Conservation (phyloP, 129 eudicot species). For the Arctium lappa region DNA sequence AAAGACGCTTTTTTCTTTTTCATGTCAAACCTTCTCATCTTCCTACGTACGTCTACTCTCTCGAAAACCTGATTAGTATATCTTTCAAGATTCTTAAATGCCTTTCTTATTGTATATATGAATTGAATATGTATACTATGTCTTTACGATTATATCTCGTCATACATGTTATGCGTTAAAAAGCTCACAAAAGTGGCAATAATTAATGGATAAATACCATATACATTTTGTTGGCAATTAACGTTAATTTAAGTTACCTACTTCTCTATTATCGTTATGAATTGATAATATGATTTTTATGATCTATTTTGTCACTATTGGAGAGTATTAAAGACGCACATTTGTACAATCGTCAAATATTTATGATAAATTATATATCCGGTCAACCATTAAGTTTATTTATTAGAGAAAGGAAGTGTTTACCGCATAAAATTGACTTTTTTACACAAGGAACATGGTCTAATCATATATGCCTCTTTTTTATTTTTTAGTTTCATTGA, state of each 20-base stretch:
- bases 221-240: neutral
- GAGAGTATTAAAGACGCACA: too few relatives aligned
- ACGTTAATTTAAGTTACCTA: neutral
- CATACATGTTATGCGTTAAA: neutral
- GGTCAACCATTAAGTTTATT: too few relatives aligned
- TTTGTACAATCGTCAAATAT: too few relatives aligned
- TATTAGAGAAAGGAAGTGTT: too few relatives aligned
- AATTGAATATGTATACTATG: neutral
- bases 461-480: too few relatives aligned
- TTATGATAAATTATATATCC: too few relatives aligned
- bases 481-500: too few relatives aligned
- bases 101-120: neutral
- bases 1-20: slow-evolving; percentile 15
- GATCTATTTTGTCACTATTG: too few relatives aligned
- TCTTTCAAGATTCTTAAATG: neutral
- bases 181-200: neutral
- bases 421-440: too few relatives aligned
- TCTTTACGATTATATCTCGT: neutral
- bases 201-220: neutral
- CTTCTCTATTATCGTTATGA: too few relatives aligned
- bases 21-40: slow-evolving; percentile 29
- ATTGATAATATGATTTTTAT: too few relatives aligned
- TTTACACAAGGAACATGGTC: too few relatives aligned
- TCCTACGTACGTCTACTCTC: neutral
- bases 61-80: neutral